Evolutionary conservation across 179 eudicot species (phyloP).

Genomic region (Dionaea muscipula): DNA sequence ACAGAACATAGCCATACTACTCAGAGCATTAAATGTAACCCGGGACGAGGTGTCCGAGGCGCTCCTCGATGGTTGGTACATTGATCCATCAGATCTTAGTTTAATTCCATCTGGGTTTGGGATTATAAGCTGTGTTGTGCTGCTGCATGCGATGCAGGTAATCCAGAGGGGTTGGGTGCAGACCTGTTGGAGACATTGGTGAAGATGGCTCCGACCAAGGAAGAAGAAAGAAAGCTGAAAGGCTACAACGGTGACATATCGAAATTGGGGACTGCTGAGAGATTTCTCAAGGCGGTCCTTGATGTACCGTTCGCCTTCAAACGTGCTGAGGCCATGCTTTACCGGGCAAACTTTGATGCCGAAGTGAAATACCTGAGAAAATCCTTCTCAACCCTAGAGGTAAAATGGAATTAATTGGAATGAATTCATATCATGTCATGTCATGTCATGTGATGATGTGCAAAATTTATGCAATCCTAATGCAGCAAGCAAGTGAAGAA

Average conservation of each 20-base stretch:
- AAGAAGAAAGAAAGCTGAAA: conserved; percentile 80
- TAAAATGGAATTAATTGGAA: too few relatives aligned
- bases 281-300: conserved; percentile 75
- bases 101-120: too few relatives aligned
- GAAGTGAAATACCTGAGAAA: conserved; percentile 71
- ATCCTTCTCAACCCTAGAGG: conserved; percentile 78
- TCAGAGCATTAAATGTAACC: conserved; percentile 85
- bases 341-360: conserved; percentile 73
- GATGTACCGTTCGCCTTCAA: conserved; percentile 86
- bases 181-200: conserved; percentile 86
- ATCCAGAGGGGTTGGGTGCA: conserved; percentile 67
- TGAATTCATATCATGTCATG: too few relatives aligned
- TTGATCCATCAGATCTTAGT: too few relatives aligned
- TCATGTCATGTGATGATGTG: too few relatives aligned
- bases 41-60: conserved; percentile 79
- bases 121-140: too few relatives aligned
- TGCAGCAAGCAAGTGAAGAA: conserved; percentile 75
- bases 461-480: not conserved
- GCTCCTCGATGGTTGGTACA: conserved; percentile 36
- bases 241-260: conserved; percentile 64
- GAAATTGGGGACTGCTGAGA: conserved; percentile 82
- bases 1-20: conserved; percentile 80
- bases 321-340: conserved; percentile 92
- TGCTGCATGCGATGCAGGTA: conserved; percentile 52
- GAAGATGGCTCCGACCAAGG: conserved; percentile 98